Evolutionary conservation across 148 eudicot species (phyloP).

Genomic region (Camellia granthamiana): DNA sequence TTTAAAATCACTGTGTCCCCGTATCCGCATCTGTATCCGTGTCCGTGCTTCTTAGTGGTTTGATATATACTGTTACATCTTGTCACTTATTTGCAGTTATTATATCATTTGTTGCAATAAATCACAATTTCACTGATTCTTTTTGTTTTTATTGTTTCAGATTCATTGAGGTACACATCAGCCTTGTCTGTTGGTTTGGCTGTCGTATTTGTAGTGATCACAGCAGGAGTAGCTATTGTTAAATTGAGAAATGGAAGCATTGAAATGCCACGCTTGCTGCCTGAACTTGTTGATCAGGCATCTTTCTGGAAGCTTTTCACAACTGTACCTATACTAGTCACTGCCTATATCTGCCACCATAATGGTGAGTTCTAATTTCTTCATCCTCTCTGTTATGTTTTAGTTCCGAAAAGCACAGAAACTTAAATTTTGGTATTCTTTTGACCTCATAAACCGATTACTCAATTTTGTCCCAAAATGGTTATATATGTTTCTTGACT

Average conservation of each 20-base stretch:
- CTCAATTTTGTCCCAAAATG: background rate
- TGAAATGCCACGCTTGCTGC: constrained; percentile 59
- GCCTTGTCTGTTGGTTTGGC: constrained; percentile 86
- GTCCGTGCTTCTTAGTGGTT: too few relatives aligned
- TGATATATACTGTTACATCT: too few relatives aligned
- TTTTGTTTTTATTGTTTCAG: constrained; percentile 29
- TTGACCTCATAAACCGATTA: background rate
- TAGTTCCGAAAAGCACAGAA: background rate
- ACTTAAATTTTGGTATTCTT: constrained; percentile 1
- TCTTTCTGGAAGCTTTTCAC: constrained; percentile 88
- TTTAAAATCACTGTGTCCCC: too few relatives aligned
- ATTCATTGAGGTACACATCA: constrained; percentile 83
- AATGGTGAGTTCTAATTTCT: constrained; percentile 45
- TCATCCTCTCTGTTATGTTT: background rate
- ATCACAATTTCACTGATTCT: background rate
- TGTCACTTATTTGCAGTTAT: background rate
- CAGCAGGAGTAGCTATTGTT: constrained; percentile 58
- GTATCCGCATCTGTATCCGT: too few relatives aligned
- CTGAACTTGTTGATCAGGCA: constrained; percentile 62
- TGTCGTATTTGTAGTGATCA: constrained; percentile 73
- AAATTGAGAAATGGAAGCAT: constrained; percentile 66
- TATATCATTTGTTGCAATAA: background rate
- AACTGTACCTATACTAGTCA: constrained; percentile 73
- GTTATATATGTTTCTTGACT: background rate
- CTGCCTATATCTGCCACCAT: constrained; percentile 88